Base-by-base conservation (phyloP, 495 filamentous ascomycete genomes). In the Penicillium lividum region DNA sequence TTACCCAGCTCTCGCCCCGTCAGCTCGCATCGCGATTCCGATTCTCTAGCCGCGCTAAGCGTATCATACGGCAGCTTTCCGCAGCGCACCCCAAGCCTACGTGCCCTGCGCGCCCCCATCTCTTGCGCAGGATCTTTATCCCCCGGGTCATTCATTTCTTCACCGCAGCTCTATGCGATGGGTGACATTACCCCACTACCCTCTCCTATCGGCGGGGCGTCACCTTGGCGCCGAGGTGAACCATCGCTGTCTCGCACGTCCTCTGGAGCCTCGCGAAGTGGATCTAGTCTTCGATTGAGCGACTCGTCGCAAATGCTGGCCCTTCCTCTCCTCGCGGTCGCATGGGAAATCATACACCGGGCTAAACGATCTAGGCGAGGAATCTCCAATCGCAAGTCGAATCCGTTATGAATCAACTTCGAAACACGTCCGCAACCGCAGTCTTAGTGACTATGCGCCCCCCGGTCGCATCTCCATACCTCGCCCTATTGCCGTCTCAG, bases 121-220 rank as follows among this genome's bases (percentile, higher is more conserved):
- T 73, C 73, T 18, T 80, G 76, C 59, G 69, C 78, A 3, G 80
- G 77, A 15, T 88, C 85, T 6, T 65, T 84, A 25, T 89, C 86
- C 3, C 86, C 86, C 1, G 80, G 76, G 29, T 88, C 86, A 11
- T 51, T 74, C 25, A 63, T 86, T 18, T 84, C 86, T 5, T 89
- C 86, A 16, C 92, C 92, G 3, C 84, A 87, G 57, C 80, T 96
- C 40, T 85, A 86, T 56, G 90, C 92, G 18, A 87, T 97, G 84
- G 84, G 84, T 40, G 91, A 97, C 66, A 86, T 98, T 56, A 98
- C 94, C 5, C 94, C 94, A 51, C 73, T 98, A 25, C 94, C 94
- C 10, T 97, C 94, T 5, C 94, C 94, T 7, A 81, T 97, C 40
- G 77, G 90, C 56, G 81, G 82, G 7, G 86, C 88, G 45, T 91